Evolutionary conservation across 2,329 filamentous ascomycete genomes (phyloP), one percentile per base, ranked within the genome.

Genomic region (Penicillium sp.): DNA sequence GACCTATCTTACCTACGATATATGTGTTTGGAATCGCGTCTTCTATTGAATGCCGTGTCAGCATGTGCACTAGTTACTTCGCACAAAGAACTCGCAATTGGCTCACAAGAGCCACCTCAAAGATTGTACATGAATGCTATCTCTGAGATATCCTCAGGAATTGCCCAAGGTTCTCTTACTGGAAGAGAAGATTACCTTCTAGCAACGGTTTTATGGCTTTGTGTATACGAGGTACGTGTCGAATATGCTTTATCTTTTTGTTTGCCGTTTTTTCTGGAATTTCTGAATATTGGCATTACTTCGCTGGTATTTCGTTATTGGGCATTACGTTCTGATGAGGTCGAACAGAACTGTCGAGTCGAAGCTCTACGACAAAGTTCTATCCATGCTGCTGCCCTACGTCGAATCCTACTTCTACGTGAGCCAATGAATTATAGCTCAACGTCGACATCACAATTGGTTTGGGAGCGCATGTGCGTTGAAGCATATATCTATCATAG

Each of bases 401-500:
- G 55, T 33, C 26, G 21, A 20, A 57, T 57, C 11, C 49, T 57
- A 4, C 48, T 57, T 6, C 24, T 57, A 23, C 55, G 55, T 2
- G n/a, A 52, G 21, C 55, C 55, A 12, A 52, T 57, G 48, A n/a
- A 57, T 24, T n/a, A n/a, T 33, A 38, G 12, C 6, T 42, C 23
- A 23, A 16, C 33, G 8, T 52, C 55, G 5, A 48, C 43, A 6
- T 51, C 55, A 33, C 48, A 52, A 43, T 33, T 57, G 4, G 30
- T 52, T 26, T 57, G 55, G 55, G 55, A 57, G 38, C 48, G 55
- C n/a, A 57, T 52, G 55, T 57, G 55, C 47, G 55, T 57, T 3
- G 55, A 57, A 28, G 52, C 55, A 12, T 57, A 57, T 35, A 57
- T 57, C 12, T 57, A 57, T 30, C 55, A 57, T 28, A 57, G 49